A percentile compares a stretch with the other conserved stretches of the same genome.
Evolutionary conservation across 2,329 filamentous ascomycete genomes (phyloP).

Genomic region (Colletotrichum melonis): DNA sequence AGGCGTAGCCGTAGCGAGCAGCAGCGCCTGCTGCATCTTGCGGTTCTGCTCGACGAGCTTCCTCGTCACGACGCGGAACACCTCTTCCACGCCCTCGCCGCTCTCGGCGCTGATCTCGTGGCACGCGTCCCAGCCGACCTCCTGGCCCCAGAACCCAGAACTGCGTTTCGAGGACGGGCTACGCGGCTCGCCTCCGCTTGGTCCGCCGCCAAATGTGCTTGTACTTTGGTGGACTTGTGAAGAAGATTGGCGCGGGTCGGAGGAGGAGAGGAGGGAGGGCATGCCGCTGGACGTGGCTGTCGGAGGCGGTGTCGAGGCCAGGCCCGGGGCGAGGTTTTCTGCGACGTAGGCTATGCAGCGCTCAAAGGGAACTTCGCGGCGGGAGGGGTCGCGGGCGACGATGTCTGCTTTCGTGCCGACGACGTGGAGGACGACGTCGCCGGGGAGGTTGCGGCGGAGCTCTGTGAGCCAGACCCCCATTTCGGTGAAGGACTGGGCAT

Average conservation of each 20-base stretch:
- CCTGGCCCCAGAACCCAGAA: conserved; percentile 89
- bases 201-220: conserved; percentile 48
- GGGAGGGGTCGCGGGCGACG: conserved; percentile 82
- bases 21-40: conserved; percentile 69
- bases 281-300: conserved; percentile 62
- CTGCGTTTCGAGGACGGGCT: conserved; percentile 74
- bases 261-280: conserved; percentile 38
- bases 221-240: conserved; percentile 31
- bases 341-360: conserved; percentile 95
- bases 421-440: conserved; percentile 89
- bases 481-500: conserved; percentile 85
- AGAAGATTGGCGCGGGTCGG: conserved; percentile 37
- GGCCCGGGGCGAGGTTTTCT: conserved; percentile 83
- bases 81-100: conserved; percentile 95
- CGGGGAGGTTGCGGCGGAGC: conserved; percentile 80
- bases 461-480: conserved; percentile 94
- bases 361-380: conserved; percentile 90
- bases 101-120: conserved; percentile 96
- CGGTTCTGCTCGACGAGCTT: conserved; percentile 74
- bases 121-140: conserved; percentile 95
- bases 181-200: conserved; percentile 63
- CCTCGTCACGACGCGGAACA: conserved; percentile 79
- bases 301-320: conserved; percentile 74
- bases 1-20: conserved; percentile 64
- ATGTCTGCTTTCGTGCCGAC: conserved; percentile 95